These are phyloP conservation scores for Aspergillus sp. DNA, from an alignment of 2,329 filamentous ascomycete species.

Conservation along the genomic window DNA sequence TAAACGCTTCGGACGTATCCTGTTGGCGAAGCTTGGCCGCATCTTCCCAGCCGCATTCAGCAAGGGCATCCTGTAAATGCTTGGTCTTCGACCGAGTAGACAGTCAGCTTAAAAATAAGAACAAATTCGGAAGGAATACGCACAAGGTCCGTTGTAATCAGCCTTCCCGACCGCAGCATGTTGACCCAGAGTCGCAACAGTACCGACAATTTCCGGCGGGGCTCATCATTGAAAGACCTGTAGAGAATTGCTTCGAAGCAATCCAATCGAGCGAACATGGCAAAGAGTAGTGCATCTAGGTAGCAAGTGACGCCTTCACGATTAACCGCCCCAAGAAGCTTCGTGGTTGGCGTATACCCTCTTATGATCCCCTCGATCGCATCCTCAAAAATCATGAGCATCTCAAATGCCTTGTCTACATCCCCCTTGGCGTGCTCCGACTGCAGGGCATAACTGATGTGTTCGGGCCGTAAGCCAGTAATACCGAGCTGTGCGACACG, in stretches of 20 bases:
- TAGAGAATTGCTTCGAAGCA: slow-evolving; percentile 93
- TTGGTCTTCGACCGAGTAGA: slow-evolving; percentile 61
- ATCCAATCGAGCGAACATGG: slow-evolving; percentile 89
- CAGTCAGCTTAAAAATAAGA: neutral
- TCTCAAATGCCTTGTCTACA: slow-evolving; percentile 70
- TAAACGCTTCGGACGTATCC: slow-evolving; percentile 93
- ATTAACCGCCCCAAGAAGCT: slow-evolving; percentile 84
- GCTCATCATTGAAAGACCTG: slow-evolving; percentile 72
- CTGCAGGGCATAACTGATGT: slow-evolving; percentile 63
- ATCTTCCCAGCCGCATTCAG: slow-evolving; percentile 85
- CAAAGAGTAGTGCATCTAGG: slow-evolving; percentile 84
- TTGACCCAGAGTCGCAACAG: slow-evolving; percentile 91
- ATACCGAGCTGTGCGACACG: slow-evolving; percentile 57
- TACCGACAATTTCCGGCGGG: slow-evolving; percentile 71
- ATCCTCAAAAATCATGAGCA: slow-evolving; percentile 76
- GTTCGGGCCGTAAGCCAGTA: slow-evolving; percentile 59
- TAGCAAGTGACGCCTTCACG: slow-evolving; percentile 89
- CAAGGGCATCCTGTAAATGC: slow-evolving; percentile 77
- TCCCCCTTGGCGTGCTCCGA: slow-evolving; percentile 69
- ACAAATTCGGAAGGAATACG: neutral
- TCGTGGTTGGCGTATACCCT: slow-evolving; percentile 69
- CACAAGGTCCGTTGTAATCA: slow-evolving; percentile 84
- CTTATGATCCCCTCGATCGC: slow-evolving; percentile 77
- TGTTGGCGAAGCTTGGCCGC: slow-evolving; percentile 79
- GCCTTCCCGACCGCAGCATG: slow-evolving; percentile 76